A percentile compares a stretch with the other conserved stretches of the same genome.
Evolutionary conservation across 2,329 filamentous ascomycete genomes (phyloP).

Genomic region (Penicillium sp.): DNA sequence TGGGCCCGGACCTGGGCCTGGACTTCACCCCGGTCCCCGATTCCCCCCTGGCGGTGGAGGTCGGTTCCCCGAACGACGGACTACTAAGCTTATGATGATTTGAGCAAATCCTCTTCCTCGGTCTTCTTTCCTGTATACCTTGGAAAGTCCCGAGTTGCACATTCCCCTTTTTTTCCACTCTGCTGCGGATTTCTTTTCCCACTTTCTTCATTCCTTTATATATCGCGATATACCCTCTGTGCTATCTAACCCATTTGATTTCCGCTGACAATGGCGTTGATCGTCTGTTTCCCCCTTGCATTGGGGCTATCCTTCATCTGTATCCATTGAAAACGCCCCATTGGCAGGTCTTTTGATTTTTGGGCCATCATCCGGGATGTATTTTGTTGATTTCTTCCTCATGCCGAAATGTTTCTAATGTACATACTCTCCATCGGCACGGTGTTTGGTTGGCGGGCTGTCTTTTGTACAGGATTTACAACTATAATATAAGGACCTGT

Average conservation of each 20-base stretch:
- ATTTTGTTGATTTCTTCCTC: constrained; percentile 5
- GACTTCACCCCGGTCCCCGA: constrained; percentile 23
- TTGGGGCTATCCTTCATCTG: constrained; percentile 9
- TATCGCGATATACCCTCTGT: constrained; percentile 27
- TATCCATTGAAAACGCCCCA: not conserved
- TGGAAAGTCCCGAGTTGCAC: not conserved
- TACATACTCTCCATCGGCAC: constrained; percentile 12
- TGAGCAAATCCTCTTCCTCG: constrained; percentile 26
- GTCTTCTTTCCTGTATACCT: not conserved
- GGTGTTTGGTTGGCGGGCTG: constrained; percentile 14
- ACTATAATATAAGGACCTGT: not conserved
- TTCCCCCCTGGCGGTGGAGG: constrained; percentile 33
- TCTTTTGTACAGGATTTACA: constrained; percentile 1
- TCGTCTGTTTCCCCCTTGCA: constrained; percentile 7
- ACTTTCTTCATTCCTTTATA: constrained; percentile 18
- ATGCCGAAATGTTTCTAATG: constrained; percentile 21
- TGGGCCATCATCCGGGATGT: constrained; percentile 1
- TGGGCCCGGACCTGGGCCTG: constrained; percentile 11
- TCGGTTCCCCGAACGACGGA: constrained; percentile 51
- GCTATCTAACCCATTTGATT: constrained; percentile 11
- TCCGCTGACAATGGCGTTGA: constrained; percentile 17
- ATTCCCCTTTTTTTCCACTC: not conserved
- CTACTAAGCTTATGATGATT: constrained; percentile 51
- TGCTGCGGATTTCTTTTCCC: not conserved
- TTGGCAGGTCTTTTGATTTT: constrained; percentile 1